Percentiles rank a stretch among this genome's conserved stretches.
Evolutionary conservation across 106 monocot genomes (phyloP).

Genomic region (Dendrobium huoshanense): DNA sequence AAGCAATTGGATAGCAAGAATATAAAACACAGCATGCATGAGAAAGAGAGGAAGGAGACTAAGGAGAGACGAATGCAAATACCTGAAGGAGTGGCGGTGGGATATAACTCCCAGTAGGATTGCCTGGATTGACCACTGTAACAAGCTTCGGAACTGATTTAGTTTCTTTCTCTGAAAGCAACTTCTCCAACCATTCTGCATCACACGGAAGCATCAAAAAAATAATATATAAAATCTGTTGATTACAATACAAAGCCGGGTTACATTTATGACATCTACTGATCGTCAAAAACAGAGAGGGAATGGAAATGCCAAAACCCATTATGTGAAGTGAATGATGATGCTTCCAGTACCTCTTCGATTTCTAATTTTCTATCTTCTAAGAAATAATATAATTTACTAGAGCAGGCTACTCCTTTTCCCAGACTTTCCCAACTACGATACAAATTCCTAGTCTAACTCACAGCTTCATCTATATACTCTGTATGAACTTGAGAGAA

Average conservation of each 20-base stretch:
- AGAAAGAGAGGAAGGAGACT: neutral
- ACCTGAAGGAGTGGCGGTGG: slow-evolving; percentile 71
- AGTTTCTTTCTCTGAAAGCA: slow-evolving; percentile 30
- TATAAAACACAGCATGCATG: neutral
- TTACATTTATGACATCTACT: neutral
- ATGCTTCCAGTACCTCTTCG: neutral
- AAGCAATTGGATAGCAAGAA: neutral
- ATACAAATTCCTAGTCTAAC: neutral
- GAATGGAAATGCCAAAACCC: neutral
- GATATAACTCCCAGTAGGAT: slow-evolving; percentile 76
- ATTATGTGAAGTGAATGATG: neutral
- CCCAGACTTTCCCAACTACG: neutral
- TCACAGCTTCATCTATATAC: neutral
- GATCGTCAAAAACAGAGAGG: neutral
- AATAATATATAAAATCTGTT: neutral
- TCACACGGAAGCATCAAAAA: slow-evolving; percentile 13
- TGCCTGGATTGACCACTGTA: slow-evolving; percentile 97
- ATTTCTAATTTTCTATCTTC: neutral
- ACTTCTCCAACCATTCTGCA: slow-evolving; percentile 86
- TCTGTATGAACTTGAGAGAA: neutral
- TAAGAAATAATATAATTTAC: neutral
- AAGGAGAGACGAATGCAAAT: slow-evolving; percentile 10
- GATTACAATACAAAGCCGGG: neutral
- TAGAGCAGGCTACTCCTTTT: neutral
- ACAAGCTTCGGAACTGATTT: slow-evolving; percentile 85